phyloP scores from a whole-genome alignment of 2,329 filamentous ascomycete genomes.

The Fusarium nanum region DNA sequence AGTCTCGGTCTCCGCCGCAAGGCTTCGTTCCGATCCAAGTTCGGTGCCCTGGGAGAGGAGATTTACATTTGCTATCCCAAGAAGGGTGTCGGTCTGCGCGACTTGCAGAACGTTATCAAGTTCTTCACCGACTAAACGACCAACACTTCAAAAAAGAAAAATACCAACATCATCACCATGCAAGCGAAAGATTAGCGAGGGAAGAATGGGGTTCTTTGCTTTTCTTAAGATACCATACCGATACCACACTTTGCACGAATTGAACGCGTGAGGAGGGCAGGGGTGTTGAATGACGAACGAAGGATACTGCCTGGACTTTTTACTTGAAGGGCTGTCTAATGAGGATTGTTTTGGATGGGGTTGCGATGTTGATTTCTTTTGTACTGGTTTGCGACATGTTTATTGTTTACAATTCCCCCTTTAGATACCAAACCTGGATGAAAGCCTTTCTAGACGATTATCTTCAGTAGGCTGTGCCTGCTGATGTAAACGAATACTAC shows the following conservation, averaged over 20 bases:
- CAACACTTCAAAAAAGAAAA: background rate
- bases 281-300: conserved; percentile 9
- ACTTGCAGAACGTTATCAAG: conserved; percentile 85
- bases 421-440: conserved; percentile 41
- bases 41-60: conserved; percentile 85
- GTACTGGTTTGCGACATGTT: conserved; percentile 15
- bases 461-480: conserved; percentile 27
- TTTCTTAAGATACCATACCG: conserved; percentile 34
- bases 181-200: conserved; percentile 8
- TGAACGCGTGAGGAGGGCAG: conserved; percentile 3
- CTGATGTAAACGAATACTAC: conserved; percentile 27
- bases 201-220: background rate
- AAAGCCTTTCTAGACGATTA: conserved; percentile 37
- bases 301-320: conserved; percentile 22
- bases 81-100: conserved; percentile 83
- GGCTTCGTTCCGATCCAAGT: conserved; percentile 90
- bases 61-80: conserved; percentile 92
- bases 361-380: conserved; percentile 3
- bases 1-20: conserved; percentile 86
- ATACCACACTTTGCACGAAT: conserved; percentile 30
- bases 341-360: conserved; percentile 18
- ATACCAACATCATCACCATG: conserved; percentile 3
- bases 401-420: conserved; percentile 34
- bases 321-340: conserved; percentile 2
- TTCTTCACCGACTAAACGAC: conserved; percentile 81